Evolutionary conservation across 768 basidiomycete genomes (phyloP), one percentile per base, ranked within the genome.

Genomic region (Fibroporia radiculosa): DNA sequence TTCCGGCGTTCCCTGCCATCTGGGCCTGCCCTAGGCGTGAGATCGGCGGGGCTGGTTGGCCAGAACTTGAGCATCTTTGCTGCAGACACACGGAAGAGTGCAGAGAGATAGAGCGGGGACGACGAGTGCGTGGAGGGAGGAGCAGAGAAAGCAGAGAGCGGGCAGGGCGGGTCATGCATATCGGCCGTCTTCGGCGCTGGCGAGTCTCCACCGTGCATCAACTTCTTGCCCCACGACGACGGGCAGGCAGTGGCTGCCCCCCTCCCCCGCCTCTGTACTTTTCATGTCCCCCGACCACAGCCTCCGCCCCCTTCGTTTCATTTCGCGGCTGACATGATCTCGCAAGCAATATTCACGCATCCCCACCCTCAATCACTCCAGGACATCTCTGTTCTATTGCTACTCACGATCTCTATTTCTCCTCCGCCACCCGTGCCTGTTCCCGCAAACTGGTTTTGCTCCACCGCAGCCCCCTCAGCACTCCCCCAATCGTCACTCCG

Each of bases 11-110:
- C 72, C 42, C 53, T 64, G 51, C 69, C 64, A 52, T 67, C 64
- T 44, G 66, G 57, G 32, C 55, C 57, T 10, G 73, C 71, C 44
- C 71, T 72, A 28, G 84, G 82, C 0, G 84, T 89, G 60, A 61
- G 50, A 63, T 61, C 44, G 57, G 58, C 40, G 36, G 69, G 61
- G 26, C 55, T 57, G 10, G 69, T 58, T 14, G 80, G 75, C 86
- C 86, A 84, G 49, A 86, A 67, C 58, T 78, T 82, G 53, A 87
- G 69, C 79, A 86, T 84, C 44, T 35, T 35, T 8, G 8, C 10
- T 8, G 29, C 29, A 31, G 29, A 31, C 8, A 19, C 7, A 35
- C 34, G 34, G 16, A 35, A 18, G 13, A 35, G 16, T 8, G 8
- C 34, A n/a, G 34, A 19, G 34, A 35, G 34, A 18, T 8, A 8